Percentiles rank a stretch among this genome's conserved stretches.
Conservation (phyloP, 2,329 filamentous ascomycete genomes). For the Nectriaceae sp. region DNA sequence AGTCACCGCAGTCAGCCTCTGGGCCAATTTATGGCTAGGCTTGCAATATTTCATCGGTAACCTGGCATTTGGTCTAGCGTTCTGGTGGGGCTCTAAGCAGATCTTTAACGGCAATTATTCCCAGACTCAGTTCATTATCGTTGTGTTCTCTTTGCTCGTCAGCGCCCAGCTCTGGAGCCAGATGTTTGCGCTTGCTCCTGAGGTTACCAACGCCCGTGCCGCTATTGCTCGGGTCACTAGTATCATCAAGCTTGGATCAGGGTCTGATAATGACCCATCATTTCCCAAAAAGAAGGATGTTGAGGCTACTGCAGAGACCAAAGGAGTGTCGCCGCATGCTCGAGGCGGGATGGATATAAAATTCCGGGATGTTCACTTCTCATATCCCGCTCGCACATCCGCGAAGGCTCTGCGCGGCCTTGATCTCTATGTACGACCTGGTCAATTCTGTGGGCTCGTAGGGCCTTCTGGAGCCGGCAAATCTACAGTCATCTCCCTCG, state of each 20-base stretch:
- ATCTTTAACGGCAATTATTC: slow-evolving; percentile 65
- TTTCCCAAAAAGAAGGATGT: too few species aligned
- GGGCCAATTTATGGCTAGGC: slow-evolving; percentile 59
- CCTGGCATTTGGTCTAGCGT: slow-evolving; percentile 71
- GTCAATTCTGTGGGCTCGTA: slow-evolving; percentile 59
- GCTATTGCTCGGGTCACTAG: slow-evolving; percentile 58
- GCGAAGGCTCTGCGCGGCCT: slow-evolving; percentile 55
- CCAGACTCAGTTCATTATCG: slow-evolving; percentile 70
- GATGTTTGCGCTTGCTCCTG: slow-evolving; percentile 72
- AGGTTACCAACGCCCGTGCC: slow-evolving; percentile 58
- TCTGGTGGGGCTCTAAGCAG: slow-evolving; percentile 75
- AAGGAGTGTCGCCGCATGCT: too few species aligned
- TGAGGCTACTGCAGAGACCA: too few species aligned
- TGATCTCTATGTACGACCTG: slow-evolving; percentile 54
- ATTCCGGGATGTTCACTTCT: slow-evolving; percentile 61
- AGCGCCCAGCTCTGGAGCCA: slow-evolving; percentile 71
- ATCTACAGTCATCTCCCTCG: slow-evolving; percentile 58
- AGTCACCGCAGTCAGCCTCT: slow-evolving; percentile 46
- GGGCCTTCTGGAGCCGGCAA: slow-evolving; percentile 66
- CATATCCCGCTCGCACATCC: slow-evolving; percentile 62
- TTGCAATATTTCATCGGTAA: slow-evolving; percentile 60
- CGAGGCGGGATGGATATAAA: slow-evolving; percentile 44
- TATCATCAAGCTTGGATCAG: too few species aligned
- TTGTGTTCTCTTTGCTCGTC: slow-evolving; percentile 68
- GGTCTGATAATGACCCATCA: too few species aligned